These are phyloP conservation scores for Pythium rhizo-oryzae DNA, from an alignment of 352 stramenopile genomes.

Conservation along the genomic window DNA sequence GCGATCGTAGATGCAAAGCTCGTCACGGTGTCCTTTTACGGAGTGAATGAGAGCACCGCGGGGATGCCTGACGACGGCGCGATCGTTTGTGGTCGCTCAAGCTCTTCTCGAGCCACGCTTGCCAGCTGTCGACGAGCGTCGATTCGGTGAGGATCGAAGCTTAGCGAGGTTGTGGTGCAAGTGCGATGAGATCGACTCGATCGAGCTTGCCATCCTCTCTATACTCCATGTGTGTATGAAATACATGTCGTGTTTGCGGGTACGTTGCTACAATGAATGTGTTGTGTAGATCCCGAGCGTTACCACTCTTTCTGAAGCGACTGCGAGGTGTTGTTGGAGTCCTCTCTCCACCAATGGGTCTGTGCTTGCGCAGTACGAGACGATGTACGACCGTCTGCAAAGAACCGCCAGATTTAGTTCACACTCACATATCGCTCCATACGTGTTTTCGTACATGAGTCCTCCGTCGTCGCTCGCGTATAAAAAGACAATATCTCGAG, in stretches of 20 bases:
- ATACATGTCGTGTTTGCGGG: too few relatives aligned
- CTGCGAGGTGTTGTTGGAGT: not conserved
- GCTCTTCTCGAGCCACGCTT: not conserved
- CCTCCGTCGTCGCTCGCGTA: not conserved
- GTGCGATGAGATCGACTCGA: too few relatives aligned
- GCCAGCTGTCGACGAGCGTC: conserved; percentile 11
- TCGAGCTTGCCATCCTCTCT: too few relatives aligned
- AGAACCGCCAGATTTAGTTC: not conserved
- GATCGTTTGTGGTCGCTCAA: conserved; percentile 8
- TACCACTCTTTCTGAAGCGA: not conserved
- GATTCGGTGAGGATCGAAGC: not conserved
- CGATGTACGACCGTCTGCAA: not conserved
- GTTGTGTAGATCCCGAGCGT: not conserved
- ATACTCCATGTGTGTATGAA: too few relatives aligned
- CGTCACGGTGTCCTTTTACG: conserved; percentile 7
- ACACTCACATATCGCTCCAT: not conserved
- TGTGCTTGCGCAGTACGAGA: conserved; percentile 1
- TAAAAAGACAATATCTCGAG: conserved; percentile 10
- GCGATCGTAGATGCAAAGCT: conserved; percentile 8
- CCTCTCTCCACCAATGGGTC: not conserved
- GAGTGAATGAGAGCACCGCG: not conserved
- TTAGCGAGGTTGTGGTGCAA: not conserved
- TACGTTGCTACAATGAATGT: not conserved
- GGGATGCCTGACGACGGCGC: not conserved
- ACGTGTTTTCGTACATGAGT: not conserved